These are phyloP conservation scores for Macrophomina tecta DNA, from an alignment of 2,329 filamentous ascomycete genomes.

Conservation along the genomic window DNA sequence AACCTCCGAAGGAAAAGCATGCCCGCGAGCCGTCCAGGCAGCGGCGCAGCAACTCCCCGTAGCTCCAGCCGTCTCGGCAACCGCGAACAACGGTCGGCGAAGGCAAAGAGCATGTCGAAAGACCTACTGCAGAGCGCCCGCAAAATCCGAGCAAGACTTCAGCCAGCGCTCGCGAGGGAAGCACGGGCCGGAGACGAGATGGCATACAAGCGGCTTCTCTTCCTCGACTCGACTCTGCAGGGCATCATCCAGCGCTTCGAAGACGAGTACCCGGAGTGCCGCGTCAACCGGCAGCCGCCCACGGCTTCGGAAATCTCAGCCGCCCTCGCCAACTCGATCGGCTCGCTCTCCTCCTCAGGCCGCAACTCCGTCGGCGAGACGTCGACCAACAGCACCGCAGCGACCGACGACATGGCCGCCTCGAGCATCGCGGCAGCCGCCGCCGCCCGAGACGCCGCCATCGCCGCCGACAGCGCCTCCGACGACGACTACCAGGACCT, in stretches of 20 bases:
- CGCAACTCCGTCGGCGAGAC: constrained; percentile 37
- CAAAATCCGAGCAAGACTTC: constrained; percentile 83
- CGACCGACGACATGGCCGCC: constrained; percentile 28
- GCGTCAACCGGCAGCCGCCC: constrained; percentile 50
- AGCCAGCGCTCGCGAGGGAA: constrained; percentile 81
- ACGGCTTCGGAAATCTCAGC: constrained; percentile 33
- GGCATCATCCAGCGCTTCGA: constrained; percentile 96
- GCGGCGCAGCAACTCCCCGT: constrained; percentile 62
- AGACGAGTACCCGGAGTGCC: constrained; percentile 91
- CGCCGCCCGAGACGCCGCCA: constrained; percentile 27
- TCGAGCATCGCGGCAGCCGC: background rate
- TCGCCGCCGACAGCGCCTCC: constrained; percentile 38
- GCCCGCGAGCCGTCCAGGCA: constrained; percentile 45
- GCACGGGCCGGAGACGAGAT: constrained; percentile 72
- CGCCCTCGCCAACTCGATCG: constrained; percentile 38
- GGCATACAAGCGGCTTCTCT: constrained; percentile 80
- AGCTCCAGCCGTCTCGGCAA: constrained; percentile 34
- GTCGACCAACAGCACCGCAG: constrained; percentile 32
- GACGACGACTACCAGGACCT: constrained; percentile 47
- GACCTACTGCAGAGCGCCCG: constrained; percentile 85
- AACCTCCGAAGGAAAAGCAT: constrained; percentile 41
- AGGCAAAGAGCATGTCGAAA: constrained; percentile 92
- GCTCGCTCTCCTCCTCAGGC: constrained; percentile 39
- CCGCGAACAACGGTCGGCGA: constrained; percentile 55
- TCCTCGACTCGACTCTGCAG: constrained; percentile 86